Percentiles rank a stretch among this genome's conserved stretches.
phyloP scores from a whole-genome alignment of 768 basidiomycete genomes.

The Termitomyces sp. region DNA sequence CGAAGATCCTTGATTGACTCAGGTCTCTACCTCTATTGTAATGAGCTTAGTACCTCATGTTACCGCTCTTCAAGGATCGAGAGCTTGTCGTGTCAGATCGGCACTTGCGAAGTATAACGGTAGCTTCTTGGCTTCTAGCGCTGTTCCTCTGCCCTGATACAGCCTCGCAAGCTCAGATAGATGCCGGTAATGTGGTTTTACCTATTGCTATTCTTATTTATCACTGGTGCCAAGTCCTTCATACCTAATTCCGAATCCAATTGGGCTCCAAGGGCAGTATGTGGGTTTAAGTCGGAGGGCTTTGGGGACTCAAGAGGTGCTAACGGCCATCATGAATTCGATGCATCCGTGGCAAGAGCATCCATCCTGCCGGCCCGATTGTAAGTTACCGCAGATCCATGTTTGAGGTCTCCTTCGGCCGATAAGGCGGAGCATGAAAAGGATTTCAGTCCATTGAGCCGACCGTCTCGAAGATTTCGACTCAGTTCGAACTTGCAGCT shows the following conservation, averaged over 20 bases:
- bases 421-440: no score
- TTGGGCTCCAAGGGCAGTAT: background rate
- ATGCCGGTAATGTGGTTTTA: background rate
- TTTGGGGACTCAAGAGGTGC: background rate
- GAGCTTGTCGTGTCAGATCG: background rate
- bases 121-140: background rate
- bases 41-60: background rate
- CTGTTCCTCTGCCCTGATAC: background rate
- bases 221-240: no score
- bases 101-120: background rate
- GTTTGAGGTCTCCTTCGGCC: background rate
- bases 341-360: slow-evolving; percentile 4
- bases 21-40: background rate
- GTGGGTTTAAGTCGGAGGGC: background rate
- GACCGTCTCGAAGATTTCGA: background rate
- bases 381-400: background rate
- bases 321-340: slow-evolving; percentile 6
- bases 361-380: background rate
- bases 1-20: background rate
- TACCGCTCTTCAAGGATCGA: background rate
- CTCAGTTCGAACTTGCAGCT: no score
- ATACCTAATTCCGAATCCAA: background rate
- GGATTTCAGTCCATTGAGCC: background rate
- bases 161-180: background rate
- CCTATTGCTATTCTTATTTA: no score